These are phyloP conservation scores for Pythium plurisporium DNA, from an alignment of 352 stramenopile genomes.

Conservation along the genomic window DNA sequence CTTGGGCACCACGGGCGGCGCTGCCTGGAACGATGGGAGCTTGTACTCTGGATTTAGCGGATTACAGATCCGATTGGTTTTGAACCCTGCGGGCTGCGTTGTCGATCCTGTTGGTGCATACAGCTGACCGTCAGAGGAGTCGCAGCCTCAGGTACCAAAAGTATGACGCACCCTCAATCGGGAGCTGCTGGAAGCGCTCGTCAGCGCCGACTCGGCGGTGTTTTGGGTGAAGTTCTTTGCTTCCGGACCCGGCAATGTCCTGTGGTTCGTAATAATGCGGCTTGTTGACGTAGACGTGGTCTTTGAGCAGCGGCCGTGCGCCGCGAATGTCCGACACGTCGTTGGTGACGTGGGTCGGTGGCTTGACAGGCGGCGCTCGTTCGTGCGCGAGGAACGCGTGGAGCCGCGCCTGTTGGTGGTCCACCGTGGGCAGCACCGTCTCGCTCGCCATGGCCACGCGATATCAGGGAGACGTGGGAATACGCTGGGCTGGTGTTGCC, in stretches of 20 bases:
- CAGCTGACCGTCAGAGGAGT: not conserved
- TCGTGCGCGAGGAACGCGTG: constrained; percentile 47
- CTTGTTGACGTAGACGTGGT: constrained; percentile 61
- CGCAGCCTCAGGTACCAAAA: not conserved
- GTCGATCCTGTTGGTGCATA: constrained; percentile 24
- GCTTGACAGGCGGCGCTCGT: constrained; percentile 21
- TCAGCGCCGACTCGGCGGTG: constrained; percentile 42
- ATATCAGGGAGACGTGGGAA: too few relatives aligned
- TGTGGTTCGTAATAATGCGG: constrained; percentile 57
- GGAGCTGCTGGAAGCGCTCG: constrained; percentile 65
- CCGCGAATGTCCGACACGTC: constrained; percentile 62
- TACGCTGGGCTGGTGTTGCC: too few relatives aligned
- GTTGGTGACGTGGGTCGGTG: constrained; percentile 49
- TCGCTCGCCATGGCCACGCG: not conserved
- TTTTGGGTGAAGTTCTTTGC: constrained; percentile 55
- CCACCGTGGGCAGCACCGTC: not conserved
- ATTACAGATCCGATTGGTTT: constrained; percentile 61
- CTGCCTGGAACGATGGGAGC: constrained; percentile 42
- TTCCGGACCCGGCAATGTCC: constrained; percentile 56
- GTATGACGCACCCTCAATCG: constrained; percentile 34
- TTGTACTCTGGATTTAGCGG: constrained; percentile 61
- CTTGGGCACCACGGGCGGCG: constrained; percentile 41
- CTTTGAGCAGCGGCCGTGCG: constrained; percentile 46
- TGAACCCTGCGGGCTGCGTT: constrained; percentile 46
- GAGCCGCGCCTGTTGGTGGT: constrained; percentile 33